Evolutionary conservation across 176 grass and related monocot genomes (phyloP), one percentile per base, ranked within the genome.

Genomic region (Carex kokanica): DNA sequence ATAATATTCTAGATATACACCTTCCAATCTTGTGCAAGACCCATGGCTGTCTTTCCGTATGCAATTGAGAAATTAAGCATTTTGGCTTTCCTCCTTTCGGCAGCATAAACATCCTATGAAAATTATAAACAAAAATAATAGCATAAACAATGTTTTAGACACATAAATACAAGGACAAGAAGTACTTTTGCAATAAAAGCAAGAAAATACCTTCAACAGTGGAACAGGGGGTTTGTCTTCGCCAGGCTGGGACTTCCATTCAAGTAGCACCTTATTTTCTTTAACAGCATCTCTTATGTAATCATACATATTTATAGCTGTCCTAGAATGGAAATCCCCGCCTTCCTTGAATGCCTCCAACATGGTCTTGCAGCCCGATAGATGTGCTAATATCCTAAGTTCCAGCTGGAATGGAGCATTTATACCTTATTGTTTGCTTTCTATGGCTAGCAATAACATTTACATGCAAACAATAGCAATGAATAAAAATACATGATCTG

Each of bases 51-150:
- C 88, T 98, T 98, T 71, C 96, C 96, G 25, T 98, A 98, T 43
- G 96, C 96, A 81, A 98, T 95, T 43, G 96, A 98, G 70, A 98
- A 98, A 88, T 98, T 98, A 74, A 98, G 91, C 93, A 98, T 95
- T 82, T 98, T 98, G 51, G 96, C 96, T 82, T 91, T 98, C 91
- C 96, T 91, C 83, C 93, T 91, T 86, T 98, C 96, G 29, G 96
- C 61, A 58, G 88, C 96, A 90, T 95, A 98, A 83, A 88, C 96
- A 98, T 98, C 93, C 96, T 98, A 85, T 53, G 13, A 56, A 56
- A 78, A 32, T 56, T 78, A 61, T 60, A 88, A 80, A 90, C 60
- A 82, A 84, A 54, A 55, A 78, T 60, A 91, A 27, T 52, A 78
- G 74, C 58, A 81, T 78, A 77, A 65, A 17, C 59, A 41, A 80